A percentile compares a stretch with the other conserved stretches of the same genome.
phyloP scores from a whole-genome alignment of 2,329 filamentous ascomycete genomes.

The Cryphonectria radicalis region DNA sequence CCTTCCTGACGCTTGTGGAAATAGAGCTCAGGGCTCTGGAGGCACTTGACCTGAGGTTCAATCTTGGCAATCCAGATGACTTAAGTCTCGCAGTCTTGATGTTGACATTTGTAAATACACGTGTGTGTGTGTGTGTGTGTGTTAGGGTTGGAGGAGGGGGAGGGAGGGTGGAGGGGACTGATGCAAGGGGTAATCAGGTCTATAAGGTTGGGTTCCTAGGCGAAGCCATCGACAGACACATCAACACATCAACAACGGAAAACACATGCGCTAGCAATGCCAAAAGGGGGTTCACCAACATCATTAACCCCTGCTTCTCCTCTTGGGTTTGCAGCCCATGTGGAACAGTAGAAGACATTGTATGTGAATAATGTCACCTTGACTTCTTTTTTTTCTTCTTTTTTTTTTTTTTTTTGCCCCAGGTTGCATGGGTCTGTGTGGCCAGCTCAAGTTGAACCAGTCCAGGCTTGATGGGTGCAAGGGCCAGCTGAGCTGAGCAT shows the following conservation, averaged over 20 bases:
- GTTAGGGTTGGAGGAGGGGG: neutral
- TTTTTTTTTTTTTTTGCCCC: too few relatives aligned
- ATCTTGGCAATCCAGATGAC: neutral
- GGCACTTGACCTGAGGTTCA: neutral
- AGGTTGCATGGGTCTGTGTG: neutral
- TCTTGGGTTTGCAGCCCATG: neutral
- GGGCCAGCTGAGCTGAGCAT: neutral
- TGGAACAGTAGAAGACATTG: neutral
- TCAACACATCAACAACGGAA: neutral
- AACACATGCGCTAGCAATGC: neutral
- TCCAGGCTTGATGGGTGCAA: neutral
- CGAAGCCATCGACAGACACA: neutral
- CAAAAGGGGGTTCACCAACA: neutral
- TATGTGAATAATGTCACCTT: neutral
- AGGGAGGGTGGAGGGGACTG: too few relatives aligned
- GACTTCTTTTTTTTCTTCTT: neutral
- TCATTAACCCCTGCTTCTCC: neutral
- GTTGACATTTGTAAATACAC: neutral
- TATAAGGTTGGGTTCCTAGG: neutral
- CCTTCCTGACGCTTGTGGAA: neutral
- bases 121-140: neutral
- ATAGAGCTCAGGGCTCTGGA: neutral
- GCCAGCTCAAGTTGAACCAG: neutral
- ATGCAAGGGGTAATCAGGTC: neutral
- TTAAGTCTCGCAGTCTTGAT: neutral